Evolutionary conservation across 106 monocot species (phyloP).

Genomic region (Platanthera zijinensis): DNA sequence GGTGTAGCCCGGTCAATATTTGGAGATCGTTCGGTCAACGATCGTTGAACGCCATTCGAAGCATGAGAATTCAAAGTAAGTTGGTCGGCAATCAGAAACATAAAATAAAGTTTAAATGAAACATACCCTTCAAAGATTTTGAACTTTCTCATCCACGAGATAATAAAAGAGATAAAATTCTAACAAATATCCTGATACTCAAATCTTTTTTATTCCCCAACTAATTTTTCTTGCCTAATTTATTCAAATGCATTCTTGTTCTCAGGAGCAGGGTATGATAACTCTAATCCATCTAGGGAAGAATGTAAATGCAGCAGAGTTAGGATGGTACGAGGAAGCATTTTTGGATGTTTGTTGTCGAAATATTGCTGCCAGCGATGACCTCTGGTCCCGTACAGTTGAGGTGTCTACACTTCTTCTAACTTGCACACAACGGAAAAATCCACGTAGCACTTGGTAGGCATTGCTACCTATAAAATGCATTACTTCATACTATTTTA

Average conservation of each 20-base stretch:
- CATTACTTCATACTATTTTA: background rate
- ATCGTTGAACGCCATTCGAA: too few relatives aligned
- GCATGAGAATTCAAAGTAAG: too few relatives aligned
- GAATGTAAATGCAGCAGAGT: constrained; percentile 68
- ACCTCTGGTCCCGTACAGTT: constrained; percentile 62
- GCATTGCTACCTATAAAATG: background rate
- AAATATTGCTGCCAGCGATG: constrained; percentile 80
- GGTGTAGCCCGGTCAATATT: too few relatives aligned
- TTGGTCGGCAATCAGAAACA: too few relatives aligned
- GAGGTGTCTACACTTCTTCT: constrained; percentile 83
- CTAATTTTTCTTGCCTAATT: background rate
- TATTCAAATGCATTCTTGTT: background rate
- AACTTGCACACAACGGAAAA: constrained; percentile 44
- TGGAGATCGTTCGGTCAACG: too few relatives aligned
- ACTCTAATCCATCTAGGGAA: constrained; percentile 71
- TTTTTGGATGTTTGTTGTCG: constrained; percentile 79
- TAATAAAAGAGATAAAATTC: too few relatives aligned
- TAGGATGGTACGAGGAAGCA: constrained; percentile 84
- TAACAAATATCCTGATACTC: background rate
- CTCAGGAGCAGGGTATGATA: constrained; percentile 82
- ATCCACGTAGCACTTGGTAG: constrained; percentile 91
- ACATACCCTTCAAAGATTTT: too few relatives aligned
- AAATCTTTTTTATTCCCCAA: background rate
- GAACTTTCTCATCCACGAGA: too few relatives aligned
- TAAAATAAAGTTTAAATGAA: too few relatives aligned